Base-by-base conservation (phyloP, 2,329 filamentous ascomycete species). In the Fusarium sublunatum region DNA sequence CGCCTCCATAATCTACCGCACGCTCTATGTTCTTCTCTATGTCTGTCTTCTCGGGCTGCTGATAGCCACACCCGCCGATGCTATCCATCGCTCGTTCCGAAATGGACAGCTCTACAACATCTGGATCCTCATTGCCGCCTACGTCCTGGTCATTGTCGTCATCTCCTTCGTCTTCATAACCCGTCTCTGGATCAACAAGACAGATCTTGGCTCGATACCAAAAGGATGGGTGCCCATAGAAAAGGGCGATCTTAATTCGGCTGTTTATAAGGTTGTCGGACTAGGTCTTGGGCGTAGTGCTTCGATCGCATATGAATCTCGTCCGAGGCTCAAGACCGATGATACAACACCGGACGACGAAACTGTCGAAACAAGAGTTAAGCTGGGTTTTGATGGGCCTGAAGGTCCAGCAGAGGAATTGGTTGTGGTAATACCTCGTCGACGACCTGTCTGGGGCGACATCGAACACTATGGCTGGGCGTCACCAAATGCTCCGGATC, bases 391-490 rank as follows among this genome's bases (percentile, higher is more conserved):
- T 11, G 73, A 72, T 70, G 83, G 64, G 72, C 78, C 70, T 47
- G 75, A 53, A 53, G 76, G 76, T 6, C 70, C 71, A 12, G 76
- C 76, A 25, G 74, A 77, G 38, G 75, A 77, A 29, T 70, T 79
- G 51, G 77, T 76, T 24, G 76, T 82, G 63, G 73, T 81, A 39
- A 85, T 90, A 25, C 78, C 81, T 6, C 75, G 76, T 8, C 73
- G 86, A 79, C 64, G 71, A n/a, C 76, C 81, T 3, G 79, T 86
- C 22, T 98, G 94, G 94, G 92, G 91, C 22, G 79, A 86, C n/a
- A 87, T 98, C 48, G 86, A 91, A 58, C 95, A 99, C 73, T 82
- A 88, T 13, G 95, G 94, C 47, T 98, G 95, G 94, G 90, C 90
- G 3, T 91, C 92, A 3, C 94, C 94, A 6, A 84, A 86, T 28